Percentiles rank a stretch among this genome's conserved stretches.
Evolutionary conservation across 1,139 yeast species (phyloP).

Genomic region (Debaryomyces fabryi): DNA sequence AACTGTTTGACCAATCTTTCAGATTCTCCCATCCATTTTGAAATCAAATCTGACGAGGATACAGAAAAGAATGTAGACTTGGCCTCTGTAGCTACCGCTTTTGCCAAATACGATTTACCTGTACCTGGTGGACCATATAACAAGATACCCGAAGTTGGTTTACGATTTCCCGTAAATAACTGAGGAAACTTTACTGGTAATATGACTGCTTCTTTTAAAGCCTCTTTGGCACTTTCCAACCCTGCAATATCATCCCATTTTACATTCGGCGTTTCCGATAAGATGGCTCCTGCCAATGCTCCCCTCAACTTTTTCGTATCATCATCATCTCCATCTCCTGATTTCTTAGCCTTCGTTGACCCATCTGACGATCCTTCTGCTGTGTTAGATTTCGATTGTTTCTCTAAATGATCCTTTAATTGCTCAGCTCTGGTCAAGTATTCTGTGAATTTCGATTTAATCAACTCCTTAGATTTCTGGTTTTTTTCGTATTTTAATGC

Average conservation of each 20-base stretch:
- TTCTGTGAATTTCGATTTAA: slow-evolving; percentile 87
- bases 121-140: slow-evolving; percentile 99
- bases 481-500: slow-evolving; percentile 97
- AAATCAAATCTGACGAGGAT: slow-evolving; percentile 89
- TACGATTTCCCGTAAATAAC: slow-evolving; percentile 88
- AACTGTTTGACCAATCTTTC: slow-evolving; percentile 93
- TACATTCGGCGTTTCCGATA: slow-evolving; percentile 91
- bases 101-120: slow-evolving; percentile 94
- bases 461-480: slow-evolving; percentile 83
- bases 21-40: slow-evolving; percentile 99
- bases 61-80: slow-evolving; percentile 95
- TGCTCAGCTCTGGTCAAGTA: slow-evolving; percentile 93
- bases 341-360: slow-evolving; percentile 59
- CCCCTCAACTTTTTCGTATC: slow-evolving; percentile 88
- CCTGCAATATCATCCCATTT: slow-evolving; percentile 98
- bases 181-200: slow-evolving; percentile 95
- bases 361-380: slow-evolving; percentile 58
- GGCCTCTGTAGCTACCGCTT: slow-evolving; percentile 98
- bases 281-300: slow-evolving; percentile 89
- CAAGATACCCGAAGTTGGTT: slow-evolving; percentile 89
- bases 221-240: slow-evolving; percentile 91
- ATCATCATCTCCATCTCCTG: slow-evolving; percentile 60
- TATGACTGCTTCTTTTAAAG: slow-evolving; percentile 95
- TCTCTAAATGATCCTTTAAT: slow-evolving; percentile 84
- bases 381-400: slow-evolving; percentile 51